Conservation (phyloP, 106 monocot species). For the Xerophyta viscosa region DNA sequence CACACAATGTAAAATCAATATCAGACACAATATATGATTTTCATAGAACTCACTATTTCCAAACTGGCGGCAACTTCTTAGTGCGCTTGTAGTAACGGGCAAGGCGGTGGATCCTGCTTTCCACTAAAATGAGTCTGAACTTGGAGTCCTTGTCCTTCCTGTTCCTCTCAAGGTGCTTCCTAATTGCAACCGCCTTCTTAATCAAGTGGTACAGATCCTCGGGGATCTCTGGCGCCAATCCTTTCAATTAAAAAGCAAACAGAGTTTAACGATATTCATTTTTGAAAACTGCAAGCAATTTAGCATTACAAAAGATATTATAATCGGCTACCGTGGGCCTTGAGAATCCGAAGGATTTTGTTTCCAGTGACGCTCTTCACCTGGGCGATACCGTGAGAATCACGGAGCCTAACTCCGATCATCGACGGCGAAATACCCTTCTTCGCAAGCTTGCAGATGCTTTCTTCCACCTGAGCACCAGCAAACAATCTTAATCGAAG, state of each 20-base stretch:
- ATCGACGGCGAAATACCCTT: constrained; percentile 77
- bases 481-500: not conserved
- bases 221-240: constrained; percentile 38
- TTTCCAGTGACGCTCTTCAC: constrained; percentile 78
- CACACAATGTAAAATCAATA: too few species aligned
- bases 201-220: constrained; percentile 59
- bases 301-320: not conserved
- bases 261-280: not conserved
- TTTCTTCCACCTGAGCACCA: constrained; percentile 51
- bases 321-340: constrained; percentile 74
- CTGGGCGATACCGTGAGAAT: constrained; percentile 79
- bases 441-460: constrained; percentile 74
- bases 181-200: constrained; percentile 53
- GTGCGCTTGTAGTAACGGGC: constrained; percentile 62
- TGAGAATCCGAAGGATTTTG: constrained; percentile 78
- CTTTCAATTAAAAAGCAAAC: not conserved
- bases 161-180: constrained; percentile 57
- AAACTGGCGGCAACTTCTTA: constrained; percentile 51
- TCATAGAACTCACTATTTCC: constrained; percentile 26
- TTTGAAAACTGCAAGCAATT: not conserved
- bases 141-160: constrained; percentile 63
- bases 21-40: not conserved
- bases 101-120: constrained; percentile 62
- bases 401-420: constrained; percentile 83
- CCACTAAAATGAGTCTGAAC: constrained; percentile 53